A percentile compares a stretch with the other conserved stretches of the same genome.
phyloP scores from a whole-genome alignment of 164 flowering plant genomes.

The Dillenia turbinata region DNA sequence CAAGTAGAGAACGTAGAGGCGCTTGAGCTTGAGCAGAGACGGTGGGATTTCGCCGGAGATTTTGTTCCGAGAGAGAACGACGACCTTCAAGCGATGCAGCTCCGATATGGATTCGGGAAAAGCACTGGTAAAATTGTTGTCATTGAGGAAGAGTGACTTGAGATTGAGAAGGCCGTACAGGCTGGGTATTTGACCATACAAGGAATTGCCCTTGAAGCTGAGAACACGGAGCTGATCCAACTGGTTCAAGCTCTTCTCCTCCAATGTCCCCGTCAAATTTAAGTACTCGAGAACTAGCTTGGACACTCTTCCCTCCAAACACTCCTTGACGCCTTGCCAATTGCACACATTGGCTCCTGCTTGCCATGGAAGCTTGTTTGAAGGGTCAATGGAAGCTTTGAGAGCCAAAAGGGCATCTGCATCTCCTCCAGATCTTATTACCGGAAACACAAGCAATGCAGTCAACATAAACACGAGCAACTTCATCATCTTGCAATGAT shows the following conservation, averaged over 20 bases:
- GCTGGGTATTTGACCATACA: slow-evolving; percentile 65
- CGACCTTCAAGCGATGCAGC: slow-evolving; percentile 61
- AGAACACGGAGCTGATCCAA: slow-evolving; percentile 80
- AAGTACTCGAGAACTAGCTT: slow-evolving; percentile 69
- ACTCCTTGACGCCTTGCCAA: slow-evolving; percentile 73
- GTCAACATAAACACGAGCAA: too few species aligned
- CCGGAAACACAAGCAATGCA: too few species aligned
- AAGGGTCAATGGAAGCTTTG: slow-evolving; percentile 44
- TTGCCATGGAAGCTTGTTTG: slow-evolving; percentile 39
- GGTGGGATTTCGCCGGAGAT: slow-evolving; percentile 64
- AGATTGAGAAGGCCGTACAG: slow-evolving; percentile 65
- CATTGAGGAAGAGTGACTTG: slow-evolving; percentile 61
- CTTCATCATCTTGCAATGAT: too few species aligned
- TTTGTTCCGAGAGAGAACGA: slow-evolving; percentile 54
- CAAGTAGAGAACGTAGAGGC: slow-evolving; percentile 51
- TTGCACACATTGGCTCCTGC: slow-evolving; percentile 33
- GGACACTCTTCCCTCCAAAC: slow-evolving; percentile 58
- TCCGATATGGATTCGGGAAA: slow-evolving; percentile 57
- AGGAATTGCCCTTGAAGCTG: slow-evolving; percentile 70
- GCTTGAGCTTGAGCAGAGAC: slow-evolving; percentile 29
- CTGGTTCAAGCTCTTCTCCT: slow-evolving; percentile 35
- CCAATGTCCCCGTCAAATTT: slow-evolving; percentile 51
- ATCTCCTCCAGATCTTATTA: slow-evolving; percentile 30
- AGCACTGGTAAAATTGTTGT: slow-evolving; percentile 62
- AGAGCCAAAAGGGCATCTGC: slow-evolving; percentile 40